Conservation (phyloP, 2,329 filamentous ascomycete species). For the Seiridium unicorne region DNA sequence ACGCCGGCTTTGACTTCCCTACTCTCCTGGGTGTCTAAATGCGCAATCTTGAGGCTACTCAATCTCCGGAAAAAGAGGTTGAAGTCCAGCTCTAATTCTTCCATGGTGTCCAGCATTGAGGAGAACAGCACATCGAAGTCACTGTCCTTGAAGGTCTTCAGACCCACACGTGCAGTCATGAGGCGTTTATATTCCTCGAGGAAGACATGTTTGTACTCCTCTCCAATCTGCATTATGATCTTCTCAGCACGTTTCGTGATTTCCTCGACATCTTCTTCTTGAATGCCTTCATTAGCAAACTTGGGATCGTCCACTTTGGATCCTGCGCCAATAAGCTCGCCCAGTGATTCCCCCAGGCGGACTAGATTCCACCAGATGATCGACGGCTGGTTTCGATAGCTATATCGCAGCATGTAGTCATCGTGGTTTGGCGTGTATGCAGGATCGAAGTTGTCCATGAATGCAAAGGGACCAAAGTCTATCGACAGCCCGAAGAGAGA, state of each 20-base stretch:
- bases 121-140: constrained; percentile 84
- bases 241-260: constrained; percentile 78
- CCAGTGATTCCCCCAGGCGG: constrained; percentile 82
- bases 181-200: constrained; percentile 83
- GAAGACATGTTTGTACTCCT: constrained; percentile 88
- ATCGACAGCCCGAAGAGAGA: constrained; percentile 85
- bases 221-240: constrained; percentile 75
- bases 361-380: constrained; percentile 99
- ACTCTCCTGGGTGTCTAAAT: constrained; percentile 63
- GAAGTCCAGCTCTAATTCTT: constrained; percentile 84
- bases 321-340: constrained; percentile 82
- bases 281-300: constrained; percentile 72
- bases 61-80: constrained; percentile 89
- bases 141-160: constrained; percentile 64
- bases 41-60: constrained; percentile 57
- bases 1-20: constrained; percentile 63
- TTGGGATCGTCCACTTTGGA: constrained; percentile 65
- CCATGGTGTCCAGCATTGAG: constrained; percentile 77
- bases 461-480: constrained; percentile 96
- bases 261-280: constrained; percentile 64
- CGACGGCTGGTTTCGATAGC: constrained; percentile 89
- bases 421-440: constrained; percentile 96
- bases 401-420: constrained; percentile 82
- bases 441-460: constrained; percentile 96
- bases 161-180: constrained; percentile 77